Evolutionary conservation across 495 filamentous ascomycete species (phyloP).

Genomic region (Hypoxylon cercidicola): DNA sequence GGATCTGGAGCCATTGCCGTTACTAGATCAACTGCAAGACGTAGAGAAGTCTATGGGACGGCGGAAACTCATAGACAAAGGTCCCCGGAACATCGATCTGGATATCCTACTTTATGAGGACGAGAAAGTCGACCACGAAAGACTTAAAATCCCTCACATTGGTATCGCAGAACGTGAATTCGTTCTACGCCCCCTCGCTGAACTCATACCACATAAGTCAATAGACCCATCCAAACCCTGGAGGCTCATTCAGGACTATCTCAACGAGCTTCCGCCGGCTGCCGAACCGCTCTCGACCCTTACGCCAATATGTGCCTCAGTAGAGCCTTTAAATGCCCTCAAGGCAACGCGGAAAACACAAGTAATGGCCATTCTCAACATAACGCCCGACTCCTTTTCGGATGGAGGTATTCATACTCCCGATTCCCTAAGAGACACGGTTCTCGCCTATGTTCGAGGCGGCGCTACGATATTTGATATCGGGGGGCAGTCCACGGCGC

Average conservation of each 20-base stretch:
- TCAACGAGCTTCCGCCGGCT: slow-evolving; percentile 68
- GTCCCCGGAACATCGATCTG: slow-evolving; percentile 91
- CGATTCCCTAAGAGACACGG: slow-evolving; percentile 55
- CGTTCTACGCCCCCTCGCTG: slow-evolving; percentile 87
- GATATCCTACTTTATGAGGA: slow-evolving; percentile 92
- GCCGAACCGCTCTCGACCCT: slow-evolving; percentile 68
- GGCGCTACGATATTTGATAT: slow-evolving; percentile 90
- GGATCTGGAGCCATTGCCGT: slow-evolving; percentile 72
- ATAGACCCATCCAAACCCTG: slow-evolving; percentile 60
- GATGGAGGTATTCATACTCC: slow-evolving; percentile 76
- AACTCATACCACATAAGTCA: slow-evolving; percentile 74
- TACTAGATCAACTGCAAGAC: slow-evolving; percentile 81
- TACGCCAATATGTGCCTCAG: slow-evolving; percentile 70
- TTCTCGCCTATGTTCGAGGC: slow-evolving; percentile 65
- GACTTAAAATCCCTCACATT: slow-evolving; percentile 85
- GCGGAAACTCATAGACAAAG: slow-evolving; percentile 88
- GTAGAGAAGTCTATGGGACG: slow-evolving; percentile 84
- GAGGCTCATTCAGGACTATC: slow-evolving; percentile 66
- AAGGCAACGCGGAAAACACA: slow-evolving; percentile 73
- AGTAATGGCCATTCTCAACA: slow-evolving; percentile 94
- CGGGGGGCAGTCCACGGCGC: slow-evolving; percentile 91
- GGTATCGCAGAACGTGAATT: slow-evolving; percentile 93
- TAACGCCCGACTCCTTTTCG: slow-evolving; percentile 97
- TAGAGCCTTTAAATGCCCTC: slow-evolving; percentile 70
- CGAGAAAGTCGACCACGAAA: slow-evolving; percentile 68